These are phyloP conservation scores for Cercospora brassicicola DNA, from an alignment of 2,329 filamentous ascomycete genomes.

Conservation along the genomic window DNA sequence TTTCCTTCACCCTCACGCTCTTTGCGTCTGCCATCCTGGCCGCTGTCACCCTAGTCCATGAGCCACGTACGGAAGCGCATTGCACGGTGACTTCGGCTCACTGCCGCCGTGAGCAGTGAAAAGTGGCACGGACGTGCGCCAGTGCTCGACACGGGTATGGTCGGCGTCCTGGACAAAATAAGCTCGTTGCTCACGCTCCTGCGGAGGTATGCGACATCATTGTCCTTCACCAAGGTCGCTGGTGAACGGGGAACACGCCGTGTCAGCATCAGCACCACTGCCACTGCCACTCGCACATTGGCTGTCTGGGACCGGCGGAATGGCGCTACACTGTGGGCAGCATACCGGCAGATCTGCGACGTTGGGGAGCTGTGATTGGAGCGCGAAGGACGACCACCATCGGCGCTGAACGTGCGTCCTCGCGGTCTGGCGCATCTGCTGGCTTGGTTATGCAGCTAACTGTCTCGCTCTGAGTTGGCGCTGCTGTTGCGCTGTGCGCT, in stretches of 20 bases:
- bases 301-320: not conserved
- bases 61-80: not conserved
- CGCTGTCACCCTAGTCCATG: not conserved
- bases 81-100: not conserved
- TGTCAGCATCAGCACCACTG: slow-evolving; percentile 5
- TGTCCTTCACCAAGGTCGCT: slow-evolving; percentile 18
- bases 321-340: slow-evolving; percentile 15
- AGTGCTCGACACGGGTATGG: slow-evolving; percentile 9
- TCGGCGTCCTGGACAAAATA: slow-evolving; percentile 3
- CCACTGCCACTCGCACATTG: slow-evolving; percentile 12
- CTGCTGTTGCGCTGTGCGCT: slow-evolving; percentile 23
- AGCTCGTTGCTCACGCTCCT: not conserved
- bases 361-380: slow-evolving; percentile 17
- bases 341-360: slow-evolving; percentile 18
- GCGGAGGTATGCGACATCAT: slow-evolving; percentile 4
- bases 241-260: not conserved
- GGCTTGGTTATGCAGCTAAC: slow-evolving; percentile 24
- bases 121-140: not conserved
- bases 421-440: slow-evolving; percentile 17
- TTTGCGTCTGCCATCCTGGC: not conserved
- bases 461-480: slow-evolving; percentile 19
- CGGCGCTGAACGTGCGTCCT: slow-evolving; percentile 18
- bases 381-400: slow-evolving; percentile 12
- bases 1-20: not conserved
- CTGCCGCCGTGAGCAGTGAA: not conserved